Conservation (phyloP, 2,329 filamentous ascomycete species). For the Colletotrichum theobromicola region DNA sequence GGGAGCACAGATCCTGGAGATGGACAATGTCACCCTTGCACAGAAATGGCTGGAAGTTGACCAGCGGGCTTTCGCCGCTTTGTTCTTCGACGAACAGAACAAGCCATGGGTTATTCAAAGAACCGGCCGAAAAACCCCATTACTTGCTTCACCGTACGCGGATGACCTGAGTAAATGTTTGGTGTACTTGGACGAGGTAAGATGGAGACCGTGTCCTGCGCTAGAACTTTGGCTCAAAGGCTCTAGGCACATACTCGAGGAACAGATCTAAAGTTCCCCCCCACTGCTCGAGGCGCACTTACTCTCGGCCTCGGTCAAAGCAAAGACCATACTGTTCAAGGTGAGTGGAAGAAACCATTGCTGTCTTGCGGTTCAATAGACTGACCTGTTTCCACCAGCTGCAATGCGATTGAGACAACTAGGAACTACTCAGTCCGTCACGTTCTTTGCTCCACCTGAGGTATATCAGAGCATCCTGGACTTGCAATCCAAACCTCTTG, state of each 20-base stretch:
- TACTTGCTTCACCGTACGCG: conserved; percentile 59
- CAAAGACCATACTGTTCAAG: conserved; percentile 67
- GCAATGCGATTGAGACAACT: conserved; percentile 71
- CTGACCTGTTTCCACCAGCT: conserved; percentile 42
- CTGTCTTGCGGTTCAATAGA: neutral
- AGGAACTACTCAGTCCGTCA: conserved; percentile 57
- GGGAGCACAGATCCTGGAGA: conserved; percentile 68
- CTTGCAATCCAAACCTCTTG: conserved; percentile 32
- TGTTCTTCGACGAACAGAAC: conserved; percentile 58
- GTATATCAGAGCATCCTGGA: conserved; percentile 67
- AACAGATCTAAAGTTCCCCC: conserved; percentile 62
- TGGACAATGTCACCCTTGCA: conserved; percentile 57
- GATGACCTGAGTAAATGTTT: conserved; percentile 57
- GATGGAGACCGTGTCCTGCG: neutral
- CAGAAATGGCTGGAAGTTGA: conserved; percentile 56
- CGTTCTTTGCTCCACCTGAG: conserved; percentile 63
- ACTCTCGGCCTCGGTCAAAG: conserved; percentile 62
- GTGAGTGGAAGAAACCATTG: conserved; percentile 32
- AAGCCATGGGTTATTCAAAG: conserved; percentile 49
- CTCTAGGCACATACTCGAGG: conserved; percentile 61
- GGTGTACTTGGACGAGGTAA: conserved; percentile 62
- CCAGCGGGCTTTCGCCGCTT: conserved; percentile 46
- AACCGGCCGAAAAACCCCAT: conserved; percentile 39
- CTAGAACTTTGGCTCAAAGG: neutral
- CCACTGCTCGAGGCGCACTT: conserved; percentile 51